Percentiles rank a stretch among this genome's conserved stretches.
Conservation (phyloP, 2,329 filamentous ascomycete genomes). For the Cephalotrichum gorgonifer region DNA sequence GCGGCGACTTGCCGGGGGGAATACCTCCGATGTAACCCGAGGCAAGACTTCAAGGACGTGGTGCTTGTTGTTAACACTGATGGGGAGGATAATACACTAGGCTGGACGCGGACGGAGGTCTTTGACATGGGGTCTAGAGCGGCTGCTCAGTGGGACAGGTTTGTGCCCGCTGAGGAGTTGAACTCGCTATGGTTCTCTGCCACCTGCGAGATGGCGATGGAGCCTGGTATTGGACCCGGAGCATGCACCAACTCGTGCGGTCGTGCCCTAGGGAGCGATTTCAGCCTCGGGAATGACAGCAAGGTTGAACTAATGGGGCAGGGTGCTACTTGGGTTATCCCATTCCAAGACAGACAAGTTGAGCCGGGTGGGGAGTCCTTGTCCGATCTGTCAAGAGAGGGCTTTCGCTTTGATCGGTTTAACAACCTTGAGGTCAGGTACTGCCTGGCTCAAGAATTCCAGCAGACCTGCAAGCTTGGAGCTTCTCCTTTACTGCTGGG, state of each 20-base stretch:
- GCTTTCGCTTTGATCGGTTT: constrained; percentile 1
- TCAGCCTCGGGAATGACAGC: background rate
- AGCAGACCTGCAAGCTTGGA: background rate
- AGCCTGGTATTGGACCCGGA: background rate
- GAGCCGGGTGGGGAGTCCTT: background rate
- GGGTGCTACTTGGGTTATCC: constrained; percentile 1
- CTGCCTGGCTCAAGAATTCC: constrained; percentile 2
- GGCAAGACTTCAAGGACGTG: background rate
- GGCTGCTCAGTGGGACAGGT: background rate
- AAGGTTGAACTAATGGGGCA: background rate
- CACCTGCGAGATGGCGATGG: background rate
- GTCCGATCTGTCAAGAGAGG: background rate
- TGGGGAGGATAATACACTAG: background rate
- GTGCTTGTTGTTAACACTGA: constrained; percentile 2
- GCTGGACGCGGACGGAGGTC: constrained; percentile 1
- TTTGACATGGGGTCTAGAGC: background rate
- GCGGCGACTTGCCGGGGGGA: background rate
- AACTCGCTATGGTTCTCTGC: constrained; percentile 6
- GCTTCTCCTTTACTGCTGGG: constrained; percentile 1
- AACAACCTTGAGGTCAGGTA: constrained; percentile 3
- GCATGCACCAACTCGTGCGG: constrained; percentile 1
- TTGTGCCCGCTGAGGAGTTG: background rate
- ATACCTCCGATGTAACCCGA: background rate
- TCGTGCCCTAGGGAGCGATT: background rate
- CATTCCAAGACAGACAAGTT: background rate